Evolutionary conservation across 306 rosid genomes (phyloP), one percentile per base, ranked within the genome.

Genomic region (Quercus parvula): DNA sequence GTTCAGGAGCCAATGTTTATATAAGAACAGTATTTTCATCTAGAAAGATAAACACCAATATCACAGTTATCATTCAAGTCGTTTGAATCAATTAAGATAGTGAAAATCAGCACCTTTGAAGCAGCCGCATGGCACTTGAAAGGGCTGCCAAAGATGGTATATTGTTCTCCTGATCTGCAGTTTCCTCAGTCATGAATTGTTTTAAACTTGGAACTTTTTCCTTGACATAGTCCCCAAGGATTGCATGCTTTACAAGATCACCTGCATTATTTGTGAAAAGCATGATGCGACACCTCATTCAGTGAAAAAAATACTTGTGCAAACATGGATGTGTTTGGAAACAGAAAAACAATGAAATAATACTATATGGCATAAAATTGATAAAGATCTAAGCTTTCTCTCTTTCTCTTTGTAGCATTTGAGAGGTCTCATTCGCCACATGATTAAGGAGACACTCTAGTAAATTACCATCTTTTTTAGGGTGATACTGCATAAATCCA

Each of bases 141-240:
- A 93, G 89, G 62, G 98, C 98, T 61, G 90, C 91, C 79, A 93
- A 87, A 62, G 98, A 89, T 56, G 93, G 94, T 82, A 95, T 86
- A 78, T 83, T 85, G 72, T 83, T 84, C 71, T 77, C 87, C 76
- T 84, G 85, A 75, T 81, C 84, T 58, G 83, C 77, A 38, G 75
- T 85, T 69, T 77, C 92, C 78, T 83, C 27, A 68, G 44, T 79
- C 62, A 90, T 25, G 77, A 95, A 93, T 77, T 83, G 81, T 51
- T 89, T 87, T 84, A 95, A 87, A 70, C 92, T 86, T 33, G 96
- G 96, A 84, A 92, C 98, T 75, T 83, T 83, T 75, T 72, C 88
- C 85, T 71, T 84, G 77, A 95, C 92, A 77, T 89, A 86, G 80
- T 89, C 89, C 27, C 94, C 97, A 68, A 95, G 83, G 78, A 69